These are phyloP conservation scores for Pseudocercospora fuligena DNA, from an alignment of 2,329 filamentous ascomycete genomes.

Conservation along the genomic window DNA sequence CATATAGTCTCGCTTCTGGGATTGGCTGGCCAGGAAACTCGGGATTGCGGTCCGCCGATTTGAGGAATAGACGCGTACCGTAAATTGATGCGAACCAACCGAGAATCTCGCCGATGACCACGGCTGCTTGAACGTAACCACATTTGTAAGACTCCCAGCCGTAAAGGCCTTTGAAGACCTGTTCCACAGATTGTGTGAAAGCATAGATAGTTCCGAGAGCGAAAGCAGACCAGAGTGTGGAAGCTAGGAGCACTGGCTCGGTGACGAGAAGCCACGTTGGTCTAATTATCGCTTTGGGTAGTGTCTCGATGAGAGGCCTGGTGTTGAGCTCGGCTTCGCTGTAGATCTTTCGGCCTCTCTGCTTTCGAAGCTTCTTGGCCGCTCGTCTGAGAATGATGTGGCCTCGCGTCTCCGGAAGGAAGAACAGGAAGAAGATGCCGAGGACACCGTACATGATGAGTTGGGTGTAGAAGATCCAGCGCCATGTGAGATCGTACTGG, in stretches of 20 bases:
- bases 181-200: constrained; percentile 55
- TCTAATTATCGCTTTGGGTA: constrained; percentile 41
- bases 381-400: constrained; percentile 51
- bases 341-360: constrained; percentile 33
- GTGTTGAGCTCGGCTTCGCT: constrained; percentile 44
- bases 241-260: constrained; percentile 55
- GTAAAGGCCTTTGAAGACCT: constrained; percentile 49
- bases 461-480: constrained; percentile 48
- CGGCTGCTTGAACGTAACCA: constrained; percentile 52
- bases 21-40: constrained; percentile 44
- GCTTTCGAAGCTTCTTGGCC: constrained; percentile 43
- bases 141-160: constrained; percentile 48
- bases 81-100: constrained; percentile 46
- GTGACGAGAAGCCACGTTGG: constrained; percentile 52
- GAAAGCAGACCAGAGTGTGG: constrained; percentile 56
- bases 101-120: constrained; percentile 53
- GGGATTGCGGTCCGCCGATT: constrained; percentile 45
- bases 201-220: constrained; percentile 55
- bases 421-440: constrained; percentile 46
- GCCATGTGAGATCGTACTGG: constrained; percentile 40
- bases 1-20: constrained; percentile 54
- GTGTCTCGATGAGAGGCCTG: constrained; percentile 38
- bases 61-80: constrained; percentile 46
- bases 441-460: constrained; percentile 52
- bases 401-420: constrained; percentile 54